Evolutionary conservation across 495 filamentous ascomycete species (phyloP).

Genomic region (Daldinia bambusicola): DNA sequence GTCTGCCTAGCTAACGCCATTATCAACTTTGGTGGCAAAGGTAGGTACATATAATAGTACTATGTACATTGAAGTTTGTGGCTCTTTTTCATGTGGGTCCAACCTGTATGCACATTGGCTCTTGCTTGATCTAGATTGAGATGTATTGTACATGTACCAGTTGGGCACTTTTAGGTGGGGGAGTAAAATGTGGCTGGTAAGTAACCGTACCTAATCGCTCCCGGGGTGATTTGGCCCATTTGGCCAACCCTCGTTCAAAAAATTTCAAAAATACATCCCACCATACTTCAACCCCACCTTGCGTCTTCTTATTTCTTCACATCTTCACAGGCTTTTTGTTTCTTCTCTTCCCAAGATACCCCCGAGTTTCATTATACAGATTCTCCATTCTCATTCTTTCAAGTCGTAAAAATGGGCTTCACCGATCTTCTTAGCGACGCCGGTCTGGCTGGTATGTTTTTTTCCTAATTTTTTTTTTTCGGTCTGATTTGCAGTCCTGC

Average conservation of each 20-base stretch:
- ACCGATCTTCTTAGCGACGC: conserved; percentile 88
- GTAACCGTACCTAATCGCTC: not conserved
- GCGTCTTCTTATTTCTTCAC: conserved; percentile 35
- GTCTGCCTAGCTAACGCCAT: not conserved
- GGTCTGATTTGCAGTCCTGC: conserved; percentile 6
- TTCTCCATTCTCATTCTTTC: conserved; percentile 31
- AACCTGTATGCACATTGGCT: not conserved
- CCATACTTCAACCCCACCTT: conserved; percentile 47
- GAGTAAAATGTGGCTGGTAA: conserved; percentile 32
- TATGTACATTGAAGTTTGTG: not conserved
- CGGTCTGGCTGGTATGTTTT: conserved; percentile 77
- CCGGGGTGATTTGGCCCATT: conserved; percentile 36
- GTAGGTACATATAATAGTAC: too few relatives aligned
- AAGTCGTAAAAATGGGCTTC: conserved; percentile 80
- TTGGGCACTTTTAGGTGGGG: not conserved
- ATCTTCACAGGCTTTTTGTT: conserved; percentile 42
- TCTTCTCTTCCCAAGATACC: conserved; percentile 44
- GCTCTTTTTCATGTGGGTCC: not conserved
- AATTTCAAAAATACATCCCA: conserved; percentile 45
- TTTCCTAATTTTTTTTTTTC: not conserved
- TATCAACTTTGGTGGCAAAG: not conserved
- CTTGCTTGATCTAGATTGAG: too few relatives aligned
- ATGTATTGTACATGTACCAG: too few relatives aligned
- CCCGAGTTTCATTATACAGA: conserved; percentile 35
- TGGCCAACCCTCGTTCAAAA: conserved; percentile 17